Base-by-base conservation (phyloP, 2,329 filamentous ascomycete genomes). In the Tricladium varicosporioides region DNA sequence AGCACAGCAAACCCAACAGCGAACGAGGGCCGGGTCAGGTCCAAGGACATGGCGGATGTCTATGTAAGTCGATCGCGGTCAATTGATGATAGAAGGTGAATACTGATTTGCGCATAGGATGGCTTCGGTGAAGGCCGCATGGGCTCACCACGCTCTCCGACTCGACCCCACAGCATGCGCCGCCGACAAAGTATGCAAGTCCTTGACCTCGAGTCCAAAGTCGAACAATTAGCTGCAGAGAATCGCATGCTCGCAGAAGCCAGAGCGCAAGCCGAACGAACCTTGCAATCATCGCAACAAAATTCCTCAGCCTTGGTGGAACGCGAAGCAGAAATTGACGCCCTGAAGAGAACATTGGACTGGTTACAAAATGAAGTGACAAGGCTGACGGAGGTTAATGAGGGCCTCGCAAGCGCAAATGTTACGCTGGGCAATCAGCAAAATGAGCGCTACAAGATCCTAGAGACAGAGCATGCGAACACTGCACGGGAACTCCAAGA, bases 111-210 rank as follows among this genome's bases (percentile, higher is more conserved):
- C 55, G 13, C 45, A 46, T 48, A 97, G 92, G 92, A 96, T 83
- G 93, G 91, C 76, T 92, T 86, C 79, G 93, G 93, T 76, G 91
- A 96, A 77, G 91, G 89, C 75, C 90, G 83, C 70, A 83, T 89
- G 71, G 87, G 87, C 71, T 96, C 92, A 72, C 92, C 93, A 70
- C 86, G 89, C 69, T 97, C 94, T 69, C 94, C 94, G 54, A 96
- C 91, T 66, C 87, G 93, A 74, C 92, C 94, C 67, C 91, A 92
- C 70, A 97, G 92, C 79, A 89, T 99, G 83, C 92, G 93, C 67
- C 92, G 93, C 71, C 90, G 93, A 71, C 94, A 96, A 75, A 97
- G 93, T 80, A 93, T 97, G 87, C 93, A 97, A 76, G 86, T 93
- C 54, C 86, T 97, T 60, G 93, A 99, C 68, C 86, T 99, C 70